A percentile compares a stretch with the other conserved stretches of the same genome.
These are phyloP conservation scores for Blastocrithidia nonstop DNA, from an alignment of 208 protist genomes.

Conservation along the genomic window DNA sequence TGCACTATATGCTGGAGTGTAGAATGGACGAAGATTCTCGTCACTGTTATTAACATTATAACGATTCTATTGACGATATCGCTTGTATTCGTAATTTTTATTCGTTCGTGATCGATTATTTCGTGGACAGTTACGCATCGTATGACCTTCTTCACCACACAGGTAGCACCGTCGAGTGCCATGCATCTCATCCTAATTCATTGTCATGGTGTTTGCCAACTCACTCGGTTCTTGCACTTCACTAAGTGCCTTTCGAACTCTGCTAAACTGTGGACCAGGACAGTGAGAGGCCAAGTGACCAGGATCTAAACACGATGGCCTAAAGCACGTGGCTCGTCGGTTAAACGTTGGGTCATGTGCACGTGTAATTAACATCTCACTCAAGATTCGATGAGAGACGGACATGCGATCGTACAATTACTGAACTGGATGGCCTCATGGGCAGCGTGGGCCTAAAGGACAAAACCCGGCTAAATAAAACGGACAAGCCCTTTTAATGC, in stretches of 20 bases:
- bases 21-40: no score
- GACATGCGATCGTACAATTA: slow-evolving; percentile 59
- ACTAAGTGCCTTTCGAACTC: slow-evolving; percentile 35
- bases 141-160: slow-evolving; percentile 70
- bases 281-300: slow-evolving; percentile 75
- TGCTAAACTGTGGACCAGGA: slow-evolving; percentile 48
- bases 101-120: slow-evolving; percentile 13
- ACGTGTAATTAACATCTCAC: slow-evolving; percentile 50
- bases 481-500: no score
- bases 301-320: slow-evolving; percentile 62
- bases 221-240: slow-evolving; percentile 65
- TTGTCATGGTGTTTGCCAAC: slow-evolving; percentile 16
- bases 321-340: slow-evolving; percentile 59
- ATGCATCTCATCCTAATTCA: slow-evolving; percentile 22
- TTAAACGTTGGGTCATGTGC: slow-evolving; percentile 60
- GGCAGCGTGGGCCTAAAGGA: slow-evolving; percentile 87
- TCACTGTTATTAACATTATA: no score
- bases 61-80: no score
- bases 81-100: no score
- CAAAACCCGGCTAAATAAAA: slow-evolving; percentile 93
- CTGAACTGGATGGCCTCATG: slow-evolving; percentile 82
- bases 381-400: slow-evolving; percentile 43
- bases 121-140: slow-evolving; percentile 52
- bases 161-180: slow-evolving; percentile 49
- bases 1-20: no score